These are phyloP conservation scores for Capsicum chinense DNA, from an alignment of 257 asterid genomes.

Conservation along the genomic window DNA sequence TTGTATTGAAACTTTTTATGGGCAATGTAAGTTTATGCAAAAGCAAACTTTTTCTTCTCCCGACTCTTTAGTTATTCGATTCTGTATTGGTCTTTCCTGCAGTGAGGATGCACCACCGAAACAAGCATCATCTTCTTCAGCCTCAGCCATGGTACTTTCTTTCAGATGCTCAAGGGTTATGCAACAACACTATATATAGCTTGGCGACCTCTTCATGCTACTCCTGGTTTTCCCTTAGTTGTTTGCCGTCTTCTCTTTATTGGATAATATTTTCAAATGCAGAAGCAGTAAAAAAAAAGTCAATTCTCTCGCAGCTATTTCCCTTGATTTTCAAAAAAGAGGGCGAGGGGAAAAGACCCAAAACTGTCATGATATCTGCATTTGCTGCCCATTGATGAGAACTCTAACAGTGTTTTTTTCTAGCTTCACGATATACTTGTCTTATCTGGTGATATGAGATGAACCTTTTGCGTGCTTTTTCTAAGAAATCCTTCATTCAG, in stretches of 20 bases:
- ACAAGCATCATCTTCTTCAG: slow-evolving; percentile 26
- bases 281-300: not conserved
- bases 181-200: not conserved
- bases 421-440: not conserved
- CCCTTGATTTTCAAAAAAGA: not conserved
- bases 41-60: not conserved
- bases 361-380: not conserved
- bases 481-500: not conserved
- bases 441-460: not conserved
- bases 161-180: slow-evolving; percentile 4
- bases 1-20: not conserved
- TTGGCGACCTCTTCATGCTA: not conserved
- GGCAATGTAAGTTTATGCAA: not conserved
- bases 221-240: not conserved
- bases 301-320: not conserved
- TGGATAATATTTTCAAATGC: not conserved
- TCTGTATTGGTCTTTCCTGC: slow-evolving; percentile 17
- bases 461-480: not conserved
- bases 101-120: slow-evolving; percentile 25
- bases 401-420: not conserved
- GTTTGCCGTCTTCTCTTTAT: slow-evolving; percentile 4
- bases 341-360: not conserved
- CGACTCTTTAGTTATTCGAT: not conserved
- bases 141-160: slow-evolving; percentile 32
- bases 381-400: not conserved